Evolutionary conservation across 768 basidiomycete genomes (phyloP).

Genomic region (Lactarius deliciosus): DNA sequence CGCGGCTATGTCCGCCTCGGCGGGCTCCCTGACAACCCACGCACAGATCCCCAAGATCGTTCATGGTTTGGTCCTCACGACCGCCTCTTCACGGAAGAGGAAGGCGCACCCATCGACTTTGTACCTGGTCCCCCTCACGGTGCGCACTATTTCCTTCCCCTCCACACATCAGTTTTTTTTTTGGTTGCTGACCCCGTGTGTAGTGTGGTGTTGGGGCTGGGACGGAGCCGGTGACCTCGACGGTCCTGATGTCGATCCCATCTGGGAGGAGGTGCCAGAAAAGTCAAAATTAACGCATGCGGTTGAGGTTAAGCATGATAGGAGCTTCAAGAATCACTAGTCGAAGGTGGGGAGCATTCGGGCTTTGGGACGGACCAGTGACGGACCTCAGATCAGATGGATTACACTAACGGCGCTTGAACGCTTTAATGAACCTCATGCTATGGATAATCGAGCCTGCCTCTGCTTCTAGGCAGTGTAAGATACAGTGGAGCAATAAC

Average conservation of each 20-base stretch:
- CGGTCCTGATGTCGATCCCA: slow-evolving; percentile 95
- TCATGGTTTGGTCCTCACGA: slow-evolving; percentile 98
- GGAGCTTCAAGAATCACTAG: slow-evolving; percentile 34
- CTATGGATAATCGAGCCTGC: not conserved
- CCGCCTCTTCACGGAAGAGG: slow-evolving; percentile 86
- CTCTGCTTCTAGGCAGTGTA: slow-evolving; percentile 7
- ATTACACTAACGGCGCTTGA: slow-evolving; percentile 1
- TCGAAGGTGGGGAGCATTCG: not conserved
- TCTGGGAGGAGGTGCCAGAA: slow-evolving; percentile 87
- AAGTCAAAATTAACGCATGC: slow-evolving; percentile 56
- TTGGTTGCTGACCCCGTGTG: slow-evolving; percentile 1
- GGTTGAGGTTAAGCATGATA: slow-evolving; percentile 70
- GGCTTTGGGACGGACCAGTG: not conserved
- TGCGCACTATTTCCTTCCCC: slow-evolving; percentile 41
- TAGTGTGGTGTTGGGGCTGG: slow-evolving; percentile 99
- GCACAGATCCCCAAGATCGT: slow-evolving; percentile 96
- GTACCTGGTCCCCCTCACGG: slow-evolving; percentile 81
- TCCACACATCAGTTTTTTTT: not conserved
- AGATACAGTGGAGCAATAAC: slow-evolving; percentile 16
- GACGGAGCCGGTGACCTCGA: slow-evolving; percentile 98
- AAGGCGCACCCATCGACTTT: slow-evolving; percentile 76
- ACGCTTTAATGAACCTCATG: slow-evolving; percentile 4
- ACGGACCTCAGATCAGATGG: slow-evolving; percentile 7
- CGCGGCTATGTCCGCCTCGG: slow-evolving; percentile 92
- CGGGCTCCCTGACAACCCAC: slow-evolving; percentile 94